Evolutionary conservation across 129 eudicot species (phyloP).

Genomic region (Cynara cardunculus): DNA sequence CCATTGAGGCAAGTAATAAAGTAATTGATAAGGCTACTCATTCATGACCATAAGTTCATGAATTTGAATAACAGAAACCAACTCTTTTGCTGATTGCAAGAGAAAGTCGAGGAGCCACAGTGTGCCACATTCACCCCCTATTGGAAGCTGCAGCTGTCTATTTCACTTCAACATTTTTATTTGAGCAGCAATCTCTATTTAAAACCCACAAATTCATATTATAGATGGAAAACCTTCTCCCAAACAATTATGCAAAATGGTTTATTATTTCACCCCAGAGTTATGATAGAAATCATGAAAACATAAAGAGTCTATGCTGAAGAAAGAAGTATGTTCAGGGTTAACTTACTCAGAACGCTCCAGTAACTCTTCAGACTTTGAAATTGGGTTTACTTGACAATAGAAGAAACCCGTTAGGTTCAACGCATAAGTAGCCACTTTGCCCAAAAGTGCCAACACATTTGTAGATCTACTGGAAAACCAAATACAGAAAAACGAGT

Average conservation of each 20-base stretch:
- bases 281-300: slow-evolving; percentile 2
- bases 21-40: not conserved
- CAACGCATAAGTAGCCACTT: slow-evolving; percentile 78
- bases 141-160: not conserved
- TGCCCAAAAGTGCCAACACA: slow-evolving; percentile 62
- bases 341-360: slow-evolving; percentile 35
- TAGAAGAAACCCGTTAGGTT: slow-evolving; percentile 73
- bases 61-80: not conserved
- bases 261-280: not conserved
- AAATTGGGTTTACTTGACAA: slow-evolving; percentile 51
- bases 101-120: not conserved
- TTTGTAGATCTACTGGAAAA: slow-evolving; percentile 55
- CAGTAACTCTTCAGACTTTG: slow-evolving; percentile 32
- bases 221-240: not conserved
- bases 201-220: not conserved
- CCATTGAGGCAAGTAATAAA: not conserved
- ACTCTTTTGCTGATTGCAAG: not conserved
- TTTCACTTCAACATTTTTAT: not conserved
- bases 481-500: slow-evolving; percentile 1
- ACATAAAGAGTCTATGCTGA: not conserved
- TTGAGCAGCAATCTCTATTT: not conserved
- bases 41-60: not conserved
- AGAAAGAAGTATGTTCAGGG: not conserved
- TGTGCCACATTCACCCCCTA: not conserved
- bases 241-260: not conserved